These are phyloP conservation scores for Penicillium nucicola DNA, from an alignment of 495 filamentous ascomycete species.

Conservation along the genomic window DNA sequence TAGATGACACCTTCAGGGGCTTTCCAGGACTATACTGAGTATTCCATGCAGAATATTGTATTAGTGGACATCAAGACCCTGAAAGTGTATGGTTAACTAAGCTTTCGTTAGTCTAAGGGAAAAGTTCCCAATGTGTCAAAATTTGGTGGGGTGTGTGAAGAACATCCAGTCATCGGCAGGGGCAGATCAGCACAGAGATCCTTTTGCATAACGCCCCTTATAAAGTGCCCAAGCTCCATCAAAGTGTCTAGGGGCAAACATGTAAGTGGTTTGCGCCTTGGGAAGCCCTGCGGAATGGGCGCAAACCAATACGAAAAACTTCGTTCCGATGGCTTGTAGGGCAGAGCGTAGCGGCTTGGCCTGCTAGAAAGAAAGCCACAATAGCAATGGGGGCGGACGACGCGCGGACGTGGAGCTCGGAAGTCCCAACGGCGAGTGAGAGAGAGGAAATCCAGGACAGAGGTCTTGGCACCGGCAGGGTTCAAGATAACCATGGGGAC, in stretches of 20 bases:
- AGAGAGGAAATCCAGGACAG: not conserved
- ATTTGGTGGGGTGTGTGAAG: not conserved
- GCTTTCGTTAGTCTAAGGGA: not conserved
- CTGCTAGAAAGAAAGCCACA: not conserved
- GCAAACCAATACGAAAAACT: not conserved
- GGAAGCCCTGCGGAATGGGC: not conserved
- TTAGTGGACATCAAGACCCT: not conserved
- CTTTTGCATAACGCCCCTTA: not conserved
- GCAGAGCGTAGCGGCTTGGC: slow-evolving; percentile 1
- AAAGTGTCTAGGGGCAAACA: not conserved
- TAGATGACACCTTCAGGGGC: not conserved
- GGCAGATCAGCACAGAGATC: slow-evolving; percentile 10
- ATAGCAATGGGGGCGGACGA: slow-evolving; percentile 6
- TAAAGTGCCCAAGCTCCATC: not conserved
- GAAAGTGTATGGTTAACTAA: not conserved
- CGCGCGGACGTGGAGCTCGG: slow-evolving; percentile 25
- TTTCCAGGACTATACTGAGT: not conserved
- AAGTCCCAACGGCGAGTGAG: slow-evolving; percentile 12
- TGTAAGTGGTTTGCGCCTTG: not conserved
- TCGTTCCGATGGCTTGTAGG: not conserved
- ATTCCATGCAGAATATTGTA: too few species aligned
- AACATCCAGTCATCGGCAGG: slow-evolving; percentile 4
- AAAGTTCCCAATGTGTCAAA: not conserved
- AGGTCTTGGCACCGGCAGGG: slow-evolving; percentile 16
- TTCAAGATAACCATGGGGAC: not conserved